Evolutionary conservation across 495 filamentous ascomycete species (phyloP).

Genomic region (Copromyces sp.): DNA sequence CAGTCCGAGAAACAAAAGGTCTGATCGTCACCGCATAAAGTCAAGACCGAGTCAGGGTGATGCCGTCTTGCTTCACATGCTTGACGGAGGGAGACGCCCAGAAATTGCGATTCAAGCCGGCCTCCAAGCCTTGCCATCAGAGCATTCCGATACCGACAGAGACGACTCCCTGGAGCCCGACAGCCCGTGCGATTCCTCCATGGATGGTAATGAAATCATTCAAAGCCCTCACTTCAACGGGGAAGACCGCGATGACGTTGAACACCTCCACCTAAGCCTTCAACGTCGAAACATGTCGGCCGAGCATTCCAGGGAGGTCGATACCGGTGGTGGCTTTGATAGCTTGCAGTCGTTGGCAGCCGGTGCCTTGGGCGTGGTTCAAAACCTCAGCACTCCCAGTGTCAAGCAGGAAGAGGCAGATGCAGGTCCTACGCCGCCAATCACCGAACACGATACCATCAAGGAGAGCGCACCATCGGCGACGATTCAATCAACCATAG

Average conservation of each 20-base stretch:
- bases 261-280: constrained; percentile 1
- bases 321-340: constrained; percentile 24
- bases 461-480: constrained; percentile 9
- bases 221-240: not conserved
- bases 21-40: constrained; percentile 32
- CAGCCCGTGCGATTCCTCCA: not conserved
- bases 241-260: constrained; percentile 10
- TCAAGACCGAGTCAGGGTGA: constrained; percentile 38
- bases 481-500: constrained; percentile 13
- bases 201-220: not conserved
- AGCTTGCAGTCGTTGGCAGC: constrained; percentile 32
- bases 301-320: constrained; percentile 12
- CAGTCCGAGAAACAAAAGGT: constrained; percentile 26
- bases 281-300: constrained; percentile 3
- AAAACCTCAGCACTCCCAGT: constrained; percentile 12
- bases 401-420: constrained; percentile 17
- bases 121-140: constrained; percentile 25
- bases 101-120: constrained; percentile 38
- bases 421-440: constrained; percentile 17
- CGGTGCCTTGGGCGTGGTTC: constrained; percentile 22
- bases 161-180: constrained; percentile 4
- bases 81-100: constrained; percentile 38
- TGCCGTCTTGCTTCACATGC: constrained; percentile 42
- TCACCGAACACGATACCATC: constrained; percentile 18
- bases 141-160: constrained; percentile 12